Evolutionary conservation across 2,329 filamentous ascomycete genomes (phyloP).

Genomic region (Trichoderma polysporum): DNA sequence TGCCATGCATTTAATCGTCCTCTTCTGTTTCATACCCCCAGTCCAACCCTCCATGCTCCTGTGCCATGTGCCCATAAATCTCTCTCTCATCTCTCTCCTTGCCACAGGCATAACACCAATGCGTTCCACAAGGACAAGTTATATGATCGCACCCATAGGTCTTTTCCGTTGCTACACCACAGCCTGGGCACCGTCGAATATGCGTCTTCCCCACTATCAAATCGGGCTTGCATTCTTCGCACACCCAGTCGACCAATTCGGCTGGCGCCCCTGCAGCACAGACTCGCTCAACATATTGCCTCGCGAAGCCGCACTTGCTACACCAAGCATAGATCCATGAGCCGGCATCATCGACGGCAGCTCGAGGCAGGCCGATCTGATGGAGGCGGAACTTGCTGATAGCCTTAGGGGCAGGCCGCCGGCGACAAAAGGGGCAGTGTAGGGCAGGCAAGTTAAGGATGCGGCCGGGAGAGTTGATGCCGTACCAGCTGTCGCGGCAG

Average conservation of each 20-base stretch:
- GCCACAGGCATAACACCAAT: constrained; percentile 45
- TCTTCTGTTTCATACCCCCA: constrained; percentile 17
- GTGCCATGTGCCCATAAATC: constrained; percentile 42
- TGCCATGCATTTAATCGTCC: background rate
- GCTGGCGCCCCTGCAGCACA: constrained; percentile 43
- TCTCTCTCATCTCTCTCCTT: constrained; percentile 24
- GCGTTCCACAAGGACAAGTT: constrained; percentile 35
- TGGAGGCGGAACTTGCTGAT: constrained; percentile 40
- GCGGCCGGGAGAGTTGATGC: constrained; percentile 42
- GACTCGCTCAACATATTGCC: constrained; percentile 42
- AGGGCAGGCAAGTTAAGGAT: constrained; percentile 51
- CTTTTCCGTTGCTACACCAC: constrained; percentile 39
- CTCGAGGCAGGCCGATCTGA: constrained; percentile 38
- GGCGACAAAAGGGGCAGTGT: constrained; percentile 51
- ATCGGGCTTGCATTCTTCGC: constrained; percentile 39
- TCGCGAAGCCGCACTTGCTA: constrained; percentile 41
- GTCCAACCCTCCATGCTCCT: constrained; percentile 35
- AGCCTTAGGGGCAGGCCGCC: constrained; percentile 40
- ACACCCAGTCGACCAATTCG: constrained; percentile 41
- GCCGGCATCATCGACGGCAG: constrained; percentile 42
- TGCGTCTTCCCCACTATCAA: background rate
- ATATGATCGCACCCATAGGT: constrained; percentile 43
- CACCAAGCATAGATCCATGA: constrained; percentile 53
- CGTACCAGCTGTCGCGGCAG: constrained; percentile 47
- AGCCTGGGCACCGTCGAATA: constrained; percentile 38